Evolutionary conservation across 2,329 filamentous ascomycete species (phyloP), one percentile per base, ranked within the genome.

Genomic region (Penicillium capsulatum): DNA sequence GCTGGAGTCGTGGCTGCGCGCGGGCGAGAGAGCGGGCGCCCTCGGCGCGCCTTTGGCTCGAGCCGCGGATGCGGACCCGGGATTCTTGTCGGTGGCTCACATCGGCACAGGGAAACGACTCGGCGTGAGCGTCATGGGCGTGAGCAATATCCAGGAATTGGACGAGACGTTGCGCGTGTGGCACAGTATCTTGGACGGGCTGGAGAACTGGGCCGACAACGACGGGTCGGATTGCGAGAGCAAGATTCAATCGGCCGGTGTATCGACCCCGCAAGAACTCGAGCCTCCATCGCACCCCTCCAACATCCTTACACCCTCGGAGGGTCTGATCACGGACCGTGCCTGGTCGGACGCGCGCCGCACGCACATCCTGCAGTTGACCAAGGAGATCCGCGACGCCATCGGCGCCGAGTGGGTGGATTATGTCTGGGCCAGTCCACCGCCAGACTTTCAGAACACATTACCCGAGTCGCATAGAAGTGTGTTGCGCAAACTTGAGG

Each of bases 41-140:
- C 68, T 74, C 6, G 77, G 77, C 1, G 73, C 73, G 1, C 66
- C 69, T n/a, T 71, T 77, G 15, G 72, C 77, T 40, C 72, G 69
- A 2, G 68, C 71, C 1, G 70, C 69, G 1, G 71, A 72, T 9
- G 66, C 73, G 0, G 59, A 62, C 32, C 47, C 57, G 1, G 54
- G 55, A 0, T 62, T 61, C 36, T 40, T 59, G 16, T 60, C 61
- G 10, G 55, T 53, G 16, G 50, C 68, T 54, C 45, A 72, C 39
- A 57, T 70, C 36, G 68, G 74, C 16, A 69, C 74, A 3, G 75
- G 74, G 3, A 68, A 68, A 9, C 74, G 74, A 43, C 64, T 82
- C 2, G 80, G 80, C 9, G 77, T 81, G 24, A 79, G 70, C 38
- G 80, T 83, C 27, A 81, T 83, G 65, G 80, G 80, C 8, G 79